Conservation (phyloP, 176 grass and related monocot genomes). For the Rhynchospora tenuis region DNA sequence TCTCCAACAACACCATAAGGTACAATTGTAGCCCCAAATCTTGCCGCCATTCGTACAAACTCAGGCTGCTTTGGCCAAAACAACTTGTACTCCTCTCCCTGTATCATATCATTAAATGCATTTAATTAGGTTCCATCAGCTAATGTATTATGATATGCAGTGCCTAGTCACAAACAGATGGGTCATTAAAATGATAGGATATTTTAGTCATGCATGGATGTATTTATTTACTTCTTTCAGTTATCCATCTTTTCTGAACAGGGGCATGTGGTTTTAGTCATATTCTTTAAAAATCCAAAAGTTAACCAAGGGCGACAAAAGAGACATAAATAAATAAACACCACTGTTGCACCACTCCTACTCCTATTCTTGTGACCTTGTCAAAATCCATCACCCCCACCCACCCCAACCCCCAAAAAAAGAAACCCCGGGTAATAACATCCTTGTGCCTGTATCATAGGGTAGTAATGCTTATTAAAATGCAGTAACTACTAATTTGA, state of each 20-base stretch:
- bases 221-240: not conserved
- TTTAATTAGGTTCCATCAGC: not conserved
- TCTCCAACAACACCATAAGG: slow-evolving; percentile 86
- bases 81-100: slow-evolving; percentile 86
- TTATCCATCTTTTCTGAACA: too few relatives aligned
- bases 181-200: not conserved
- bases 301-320: too few relatives aligned
- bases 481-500: not conserved
- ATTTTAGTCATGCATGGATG: not conserved
- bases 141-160: not conserved
- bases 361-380: too few relatives aligned
- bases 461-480: not conserved
- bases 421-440: too few relatives aligned
- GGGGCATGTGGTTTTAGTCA: too few relatives aligned
- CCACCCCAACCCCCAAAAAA: too few relatives aligned
- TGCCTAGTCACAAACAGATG: not conserved
- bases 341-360: too few relatives aligned
- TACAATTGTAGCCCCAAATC: slow-evolving; percentile 72
- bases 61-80: slow-evolving; percentile 93
- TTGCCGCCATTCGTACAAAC: slow-evolving; percentile 95
- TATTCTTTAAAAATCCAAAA: too few relatives aligned
- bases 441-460: too few relatives aligned
- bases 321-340: too few relatives aligned
- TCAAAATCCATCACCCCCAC: too few relatives aligned
- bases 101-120: slow-evolving; percentile 5